A percentile compares a stretch with the other conserved stretches of the same genome.
These are phyloP conservation scores for Tillandsia fasciculata DNA, from an alignment of 176 grass and related monocot species.

Conservation along the genomic window DNA sequence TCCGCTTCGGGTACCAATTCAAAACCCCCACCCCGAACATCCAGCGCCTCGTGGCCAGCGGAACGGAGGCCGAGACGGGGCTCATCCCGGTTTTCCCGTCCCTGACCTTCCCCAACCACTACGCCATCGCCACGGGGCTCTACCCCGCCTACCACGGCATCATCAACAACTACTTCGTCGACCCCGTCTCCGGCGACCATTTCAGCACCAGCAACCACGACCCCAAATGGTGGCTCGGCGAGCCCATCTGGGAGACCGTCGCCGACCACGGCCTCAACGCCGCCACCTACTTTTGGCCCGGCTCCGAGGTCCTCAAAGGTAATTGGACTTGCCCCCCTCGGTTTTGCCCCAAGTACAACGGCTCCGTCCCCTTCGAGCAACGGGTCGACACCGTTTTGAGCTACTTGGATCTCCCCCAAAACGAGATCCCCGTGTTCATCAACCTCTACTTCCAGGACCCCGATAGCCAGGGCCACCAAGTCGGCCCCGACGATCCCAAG, in stretches of 20 bases:
- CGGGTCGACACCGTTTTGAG: constrained; percentile 54
- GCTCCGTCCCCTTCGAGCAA: constrained; percentile 65
- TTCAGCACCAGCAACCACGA: constrained; percentile 66
- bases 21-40: constrained; percentile 55
- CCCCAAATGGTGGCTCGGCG: constrained; percentile 69
- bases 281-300: constrained; percentile 72
- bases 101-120: constrained; percentile 92
- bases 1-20: constrained; percentile 84
- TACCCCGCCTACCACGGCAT: constrained; percentile 81
- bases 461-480: constrained; percentile 85
- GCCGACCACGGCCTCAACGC: constrained; percentile 49
- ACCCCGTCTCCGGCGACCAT: constrained; percentile 39
- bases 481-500: constrained; percentile 69
- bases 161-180: constrained; percentile 83
- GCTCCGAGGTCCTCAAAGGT: constrained; percentile 71
- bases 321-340: constrained; percentile 50
- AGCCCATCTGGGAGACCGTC: constrained; percentile 74
- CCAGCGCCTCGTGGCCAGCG: constrained; percentile 57
- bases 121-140: constrained; percentile 86
- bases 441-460: constrained; percentile 94
- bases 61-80: constrained; percentile 60
- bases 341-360: constrained; percentile 60
- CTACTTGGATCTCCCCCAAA: constrained; percentile 60
- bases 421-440: constrained; percentile 59
- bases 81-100: constrained; percentile 76